phyloP scores from a whole-genome alignment of 345 rosid species.

The Acer saccharum region DNA sequence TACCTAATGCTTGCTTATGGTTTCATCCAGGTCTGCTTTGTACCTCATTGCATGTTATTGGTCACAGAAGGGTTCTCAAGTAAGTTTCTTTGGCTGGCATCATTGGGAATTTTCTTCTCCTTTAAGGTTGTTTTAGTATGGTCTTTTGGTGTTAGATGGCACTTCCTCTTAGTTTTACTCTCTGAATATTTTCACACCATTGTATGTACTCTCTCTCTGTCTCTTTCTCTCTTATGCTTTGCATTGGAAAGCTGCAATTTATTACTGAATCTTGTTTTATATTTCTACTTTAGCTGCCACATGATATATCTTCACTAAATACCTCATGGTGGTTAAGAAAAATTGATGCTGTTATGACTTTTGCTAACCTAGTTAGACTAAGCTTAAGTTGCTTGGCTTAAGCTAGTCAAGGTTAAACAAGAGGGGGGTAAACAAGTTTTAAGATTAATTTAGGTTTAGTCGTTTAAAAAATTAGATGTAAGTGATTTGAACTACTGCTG shows the following conservation, averaged over 20 bases:
- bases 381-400: slow-evolving; percentile 9
- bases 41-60: slow-evolving; percentile 81
- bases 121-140: not conserved
- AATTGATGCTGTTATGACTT: not conserved
- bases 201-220: not conserved
- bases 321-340: not conserved
- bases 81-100: slow-evolving; percentile 41
- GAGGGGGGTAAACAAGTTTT: slow-evolving; percentile 3
- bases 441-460: not conserved
- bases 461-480: not conserved
- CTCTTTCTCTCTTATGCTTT: not conserved
- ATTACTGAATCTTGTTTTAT: not conserved
- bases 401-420: not conserved
- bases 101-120: slow-evolving; percentile 11
- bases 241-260: not conserved
- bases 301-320: not conserved
- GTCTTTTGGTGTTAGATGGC: not conserved
- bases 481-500: not conserved
- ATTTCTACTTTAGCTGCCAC: not conserved
- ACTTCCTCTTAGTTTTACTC: not conserved
- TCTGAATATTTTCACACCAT: not conserved
- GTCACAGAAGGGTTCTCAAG: slow-evolving; percentile 84
- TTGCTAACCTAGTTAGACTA: not conserved
- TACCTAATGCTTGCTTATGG: slow-evolving; percentile 21
- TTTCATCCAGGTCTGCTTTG: slow-evolving; percentile 69